These are phyloP conservation scores for Aspergillus quadricinctus DNA, from an alignment of 2,329 filamentous ascomycete species.

Conservation along the genomic window DNA sequence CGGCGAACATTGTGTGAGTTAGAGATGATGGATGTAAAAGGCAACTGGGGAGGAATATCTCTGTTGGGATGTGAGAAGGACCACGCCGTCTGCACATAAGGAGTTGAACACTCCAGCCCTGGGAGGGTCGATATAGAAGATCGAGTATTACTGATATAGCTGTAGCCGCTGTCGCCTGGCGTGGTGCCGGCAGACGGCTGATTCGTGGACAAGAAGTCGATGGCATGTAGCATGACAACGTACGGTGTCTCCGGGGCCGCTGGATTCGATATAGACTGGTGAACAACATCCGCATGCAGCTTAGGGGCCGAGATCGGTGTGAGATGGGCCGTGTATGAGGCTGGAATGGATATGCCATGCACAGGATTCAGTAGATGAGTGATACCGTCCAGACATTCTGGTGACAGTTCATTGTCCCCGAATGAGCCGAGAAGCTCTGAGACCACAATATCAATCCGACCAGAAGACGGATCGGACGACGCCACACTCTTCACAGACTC, in stretches of 20 bases:
- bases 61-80: conserved; percentile 42
- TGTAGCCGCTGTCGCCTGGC: conserved; percentile 12
- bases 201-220: conserved; percentile 77
- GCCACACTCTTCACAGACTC: conserved; percentile 40
- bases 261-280: conserved; percentile 58
- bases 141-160: conserved; percentile 18
- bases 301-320: conserved; percentile 88
- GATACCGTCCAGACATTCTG: conserved; percentile 93
- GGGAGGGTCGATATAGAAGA: conserved; percentile 27
- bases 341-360: conserved; percentile 88
- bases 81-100: conserved; percentile 41
- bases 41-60: conserved; percentile 31
- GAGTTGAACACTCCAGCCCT: conserved; percentile 31
- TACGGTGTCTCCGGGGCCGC: conserved; percentile 86
- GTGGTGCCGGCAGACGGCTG: conserved; percentile 35
- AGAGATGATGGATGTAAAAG: conserved; percentile 50
- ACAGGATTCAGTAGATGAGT: conserved; percentile 78
- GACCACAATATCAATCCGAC: conserved; percentile 76
- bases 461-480: conserved; percentile 27
- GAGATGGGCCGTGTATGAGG: conserved; percentile 87
- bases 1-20: conserved; percentile 91
- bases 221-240: conserved; percentile 85
- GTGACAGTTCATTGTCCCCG: conserved; percentile 93
- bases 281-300: conserved; percentile 73
- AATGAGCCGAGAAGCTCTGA: conserved; percentile 92